Base-by-base conservation (phyloP, 1,139 yeast genomes). In the Sporopachydermia cereana region DNA sequence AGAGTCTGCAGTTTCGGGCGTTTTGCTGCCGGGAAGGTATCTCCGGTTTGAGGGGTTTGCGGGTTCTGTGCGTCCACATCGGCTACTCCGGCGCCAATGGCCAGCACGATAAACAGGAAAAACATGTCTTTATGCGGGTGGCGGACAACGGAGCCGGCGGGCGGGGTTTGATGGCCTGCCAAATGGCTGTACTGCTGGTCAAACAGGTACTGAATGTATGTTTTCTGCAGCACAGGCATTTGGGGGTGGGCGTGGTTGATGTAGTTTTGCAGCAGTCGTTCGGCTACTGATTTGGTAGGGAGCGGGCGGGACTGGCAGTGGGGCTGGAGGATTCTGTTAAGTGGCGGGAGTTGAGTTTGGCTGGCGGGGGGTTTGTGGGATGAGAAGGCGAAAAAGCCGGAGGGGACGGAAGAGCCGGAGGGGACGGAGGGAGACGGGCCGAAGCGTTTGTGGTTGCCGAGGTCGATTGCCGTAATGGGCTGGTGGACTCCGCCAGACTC, bases 81-180 rank as follows among this genome's bases (percentile, higher is more conserved):
- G 7, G 54, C 50, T 17, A 54, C 52, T 3, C 54, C 55, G 4
- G 50, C 45, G 2, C 56, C 57, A n/a, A 54, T 52, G 3, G 55
- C 57, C 24, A 52, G 24, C 3, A 45, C 22, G 5, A 54, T 48
- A 41, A 50, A 49, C 3, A 52, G 30, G 14, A 49, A 21, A 25
- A 54, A 53, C 16, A 46, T 18, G 23, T 53, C 55, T 4, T 34
- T 34, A 12, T 34, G 5, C 18, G 9, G 9, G 18, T 12, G 17
- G 9, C 22, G 5, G 5, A n/a, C 7, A 7, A 34, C 9, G 9
- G 12, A 7, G 22, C 9, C 12, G n/a, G 18, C 9, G 5, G 39
- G 7, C 12, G 39, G 39, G 5, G 9, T 9, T 21, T 34, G 39
- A 34, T 34, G 9, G 17, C 17, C 12, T 12, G 18, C 5, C 9